Percentiles rank a stretch among this genome's conserved stretches.
These are phyloP conservation scores for Yamadazyma tumulicola DNA, from an alignment of 805 yeast genomes.

Conservation along the genomic window DNA sequence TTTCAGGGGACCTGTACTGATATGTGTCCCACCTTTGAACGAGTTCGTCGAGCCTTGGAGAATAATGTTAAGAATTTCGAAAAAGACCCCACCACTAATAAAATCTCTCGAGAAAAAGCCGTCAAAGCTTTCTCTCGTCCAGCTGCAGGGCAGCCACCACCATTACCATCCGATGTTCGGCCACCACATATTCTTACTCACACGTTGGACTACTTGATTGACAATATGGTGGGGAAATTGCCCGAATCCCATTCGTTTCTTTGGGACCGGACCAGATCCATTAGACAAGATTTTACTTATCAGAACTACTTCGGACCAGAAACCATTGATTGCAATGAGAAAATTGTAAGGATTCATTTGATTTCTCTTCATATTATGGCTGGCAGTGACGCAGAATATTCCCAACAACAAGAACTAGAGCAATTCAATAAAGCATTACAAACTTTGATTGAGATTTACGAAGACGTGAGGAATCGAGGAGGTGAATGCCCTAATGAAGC, in stretches of 20 bases:
- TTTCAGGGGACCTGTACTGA: slow-evolving; percentile 87
- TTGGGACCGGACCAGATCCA: slow-evolving; percentile 97
- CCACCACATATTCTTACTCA: slow-evolving; percentile 74
- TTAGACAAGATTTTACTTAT: slow-evolving; percentile 94
- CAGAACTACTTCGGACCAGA: slow-evolving; percentile 93
- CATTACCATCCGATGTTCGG: slow-evolving; percentile 94
- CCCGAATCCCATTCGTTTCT: slow-evolving; percentile 87
- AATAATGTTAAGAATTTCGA: slow-evolving; percentile 82
- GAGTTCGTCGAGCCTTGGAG: slow-evolving; percentile 82
- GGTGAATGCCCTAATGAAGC: slow-evolving; percentile 79
- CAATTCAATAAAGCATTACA: slow-evolving; percentile 90
- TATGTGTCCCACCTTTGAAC: slow-evolving; percentile 94
- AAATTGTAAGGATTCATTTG: slow-evolving; percentile 85
- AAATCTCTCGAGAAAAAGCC: slow-evolving; percentile 58
- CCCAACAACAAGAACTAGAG: slow-evolving; percentile 93
- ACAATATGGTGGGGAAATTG: slow-evolving; percentile 55
- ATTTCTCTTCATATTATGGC: slow-evolving; percentile 84
- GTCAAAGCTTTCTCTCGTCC: slow-evolving; percentile 94
- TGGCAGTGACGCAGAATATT: slow-evolving; percentile 62
- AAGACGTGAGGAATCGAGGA: slow-evolving; percentile 70
- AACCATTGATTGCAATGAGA: slow-evolving; percentile 88
- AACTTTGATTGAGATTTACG: slow-evolving; percentile 82
- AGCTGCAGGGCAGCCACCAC: slow-evolving; percentile 98
- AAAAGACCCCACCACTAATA: slow-evolving; percentile 52
- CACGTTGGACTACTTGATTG: slow-evolving; percentile 71